Base-by-base conservation (phyloP, 1,139 yeast genomes). In the Trichomonascaceae sp. region DNA sequence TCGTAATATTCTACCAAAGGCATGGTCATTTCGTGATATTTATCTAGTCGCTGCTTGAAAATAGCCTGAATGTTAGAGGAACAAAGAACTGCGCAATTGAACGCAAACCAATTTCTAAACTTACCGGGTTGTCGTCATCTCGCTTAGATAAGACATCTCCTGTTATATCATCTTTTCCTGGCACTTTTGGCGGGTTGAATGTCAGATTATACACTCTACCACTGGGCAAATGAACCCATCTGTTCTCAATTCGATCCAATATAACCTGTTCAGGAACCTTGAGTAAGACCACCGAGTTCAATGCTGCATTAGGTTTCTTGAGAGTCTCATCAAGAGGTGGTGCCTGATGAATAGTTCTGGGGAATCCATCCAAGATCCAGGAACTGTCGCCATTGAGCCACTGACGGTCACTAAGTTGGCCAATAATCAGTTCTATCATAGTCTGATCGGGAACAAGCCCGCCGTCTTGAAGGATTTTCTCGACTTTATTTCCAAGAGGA, bases 341-440 rank as follows among this genome's bases (percentile, higher is more conserved):
- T 0, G 96, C 97, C 69, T 91, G 98, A 2, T 71, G 71, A 22
- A 74, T 68, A 0, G 95, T 91, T 57, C 98, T 74, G 1, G 98
- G 98, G 66, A 90, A 91, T 49, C 98, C 98, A 66, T 91, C 98
- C 53, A 91, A 74, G 32, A 91, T 73, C 90, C 96, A 90, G 12
- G 82, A 74, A 1, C 83, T 62, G 3, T 69, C 56, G 0, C 70
- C 53, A 49, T 73, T 70, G 47, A 85, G 72, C 82, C 86, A 82
- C 3, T 72, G 66, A 19, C 71, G 65, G 9, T 62, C 57, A 15
- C 61, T 54, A 56, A 88, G 69, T 57, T 85, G 84, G 24, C 70
- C 61, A 2, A 78, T 74, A 1, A 90, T 78, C 43, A 90, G 68
- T 1, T 70, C 70, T 1, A 84, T 83, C 79, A 91, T 86, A 13